Evolutionary conservation across 441 rosid genomes (phyloP).

Genomic region (Flueggea neowawraea): DNA sequence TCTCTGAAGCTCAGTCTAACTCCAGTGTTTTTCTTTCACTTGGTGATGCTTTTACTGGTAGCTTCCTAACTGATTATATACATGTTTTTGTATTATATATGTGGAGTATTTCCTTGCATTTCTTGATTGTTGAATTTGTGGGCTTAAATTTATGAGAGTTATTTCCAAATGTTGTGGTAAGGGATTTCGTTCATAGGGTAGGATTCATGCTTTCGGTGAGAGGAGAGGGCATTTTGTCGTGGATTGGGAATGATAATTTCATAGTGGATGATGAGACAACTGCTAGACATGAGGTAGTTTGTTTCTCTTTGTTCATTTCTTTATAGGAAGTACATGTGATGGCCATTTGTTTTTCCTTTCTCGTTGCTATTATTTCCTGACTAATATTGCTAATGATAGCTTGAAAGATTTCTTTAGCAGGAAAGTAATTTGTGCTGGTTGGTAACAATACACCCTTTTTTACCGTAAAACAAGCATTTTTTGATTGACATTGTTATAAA

Average conservation of each 20-base stretch:
- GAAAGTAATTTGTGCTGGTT: too few species aligned
- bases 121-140: too few species aligned
- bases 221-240: slow-evolving; percentile 67
- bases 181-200: slow-evolving; percentile 38
- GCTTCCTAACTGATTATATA: neutral
- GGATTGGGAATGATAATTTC: slow-evolving; percentile 68
- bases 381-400: too few species aligned
- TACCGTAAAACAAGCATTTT: too few species aligned
- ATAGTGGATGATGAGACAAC: slow-evolving; percentile 50
- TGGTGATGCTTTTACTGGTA: slow-evolving; percentile 63
- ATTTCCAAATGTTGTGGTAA: slow-evolving; percentile 27
- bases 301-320: neutral
- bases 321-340: neutral
- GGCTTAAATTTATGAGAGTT: neutral
- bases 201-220: slow-evolving; percentile 65
- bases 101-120: too few species aligned
- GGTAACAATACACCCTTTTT: too few species aligned
- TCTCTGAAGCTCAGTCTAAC: slow-evolving; percentile 61
- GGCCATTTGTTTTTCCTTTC: neutral
- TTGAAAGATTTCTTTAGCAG: too few species aligned
- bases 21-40: slow-evolving; percentile 38
- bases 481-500: too few species aligned
- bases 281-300: slow-evolving; percentile 54
- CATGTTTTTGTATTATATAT: neutral
- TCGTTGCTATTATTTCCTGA: too few species aligned